Evolutionary conservation across 768 basidiomycete species (phyloP).

Genomic region (Trichaptum fuscoviolaceum): DNA sequence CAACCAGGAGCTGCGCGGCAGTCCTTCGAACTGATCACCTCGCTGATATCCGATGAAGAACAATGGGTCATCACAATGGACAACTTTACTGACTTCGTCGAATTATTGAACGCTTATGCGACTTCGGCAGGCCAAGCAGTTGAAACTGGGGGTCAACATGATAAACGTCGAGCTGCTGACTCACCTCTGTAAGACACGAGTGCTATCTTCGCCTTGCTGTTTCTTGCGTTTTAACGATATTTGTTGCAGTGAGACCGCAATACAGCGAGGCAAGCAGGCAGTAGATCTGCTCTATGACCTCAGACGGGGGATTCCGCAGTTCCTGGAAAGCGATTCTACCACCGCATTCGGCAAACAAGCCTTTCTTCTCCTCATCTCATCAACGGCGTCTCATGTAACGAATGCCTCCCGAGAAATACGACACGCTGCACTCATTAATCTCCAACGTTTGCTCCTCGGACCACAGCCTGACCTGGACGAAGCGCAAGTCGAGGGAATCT

Average conservation of each 20-base stretch:
- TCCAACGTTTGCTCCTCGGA: constrained; percentile 82
- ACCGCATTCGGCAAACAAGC: constrained; percentile 49
- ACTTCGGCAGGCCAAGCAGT: constrained; percentile 56
- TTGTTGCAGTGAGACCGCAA: constrained; percentile 54
- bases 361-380: constrained; percentile 67
- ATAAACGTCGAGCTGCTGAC: constrained; percentile 27
- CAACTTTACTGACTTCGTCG: constrained; percentile 75
- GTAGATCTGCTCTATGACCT: constrained; percentile 76
- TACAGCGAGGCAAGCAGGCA: constrained; percentile 79
- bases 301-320: constrained; percentile 55
- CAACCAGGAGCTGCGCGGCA: constrained; percentile 84
- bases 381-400: constrained; percentile 74
- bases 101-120: constrained; percentile 84
- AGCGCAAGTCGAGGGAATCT: constrained; percentile 70
- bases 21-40: constrained; percentile 74
- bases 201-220: background rate
- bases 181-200: constrained; percentile 6
- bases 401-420: constrained; percentile 83
- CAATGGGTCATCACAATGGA: constrained; percentile 59
- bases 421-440: constrained; percentile 68
- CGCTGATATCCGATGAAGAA: constrained; percentile 53
- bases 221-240: constrained; percentile 7
- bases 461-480: constrained; percentile 61
- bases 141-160: constrained; percentile 52
- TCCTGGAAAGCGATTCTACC: constrained; percentile 46